These are phyloP conservation scores for maize (Zea mays) DNA, from an alignment of 176 grass and related monocot genomes.

Conservation along the genomic window DNA sequence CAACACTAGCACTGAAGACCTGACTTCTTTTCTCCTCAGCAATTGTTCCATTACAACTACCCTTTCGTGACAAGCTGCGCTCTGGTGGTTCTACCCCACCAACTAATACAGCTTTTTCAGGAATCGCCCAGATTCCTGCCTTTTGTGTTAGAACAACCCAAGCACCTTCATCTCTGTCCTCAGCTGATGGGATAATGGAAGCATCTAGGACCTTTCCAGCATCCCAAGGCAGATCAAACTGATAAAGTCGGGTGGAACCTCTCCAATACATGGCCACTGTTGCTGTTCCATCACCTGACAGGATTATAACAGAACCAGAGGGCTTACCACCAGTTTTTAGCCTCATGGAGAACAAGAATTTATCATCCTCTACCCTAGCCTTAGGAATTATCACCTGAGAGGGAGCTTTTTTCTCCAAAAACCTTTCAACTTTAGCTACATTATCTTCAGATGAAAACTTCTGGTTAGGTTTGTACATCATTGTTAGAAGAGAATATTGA, in stretches of 20 bases:
- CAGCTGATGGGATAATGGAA: constrained; percentile 75
- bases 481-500: constrained; percentile 90
- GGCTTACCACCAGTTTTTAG: constrained; percentile 88
- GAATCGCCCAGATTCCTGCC: constrained; percentile 91
- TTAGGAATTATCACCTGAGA: constrained; percentile 93
- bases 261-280: constrained; percentile 87
- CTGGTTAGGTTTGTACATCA: constrained; percentile 71
- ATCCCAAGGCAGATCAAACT: constrained; percentile 97
- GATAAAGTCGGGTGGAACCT: constrained; percentile 89
- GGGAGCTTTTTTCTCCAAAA: constrained; percentile 97
- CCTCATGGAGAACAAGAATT: constrained; percentile 77
- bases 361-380: constrained; percentile 83
- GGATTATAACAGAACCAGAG: constrained; percentile 83
- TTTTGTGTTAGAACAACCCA: constrained; percentile 97
- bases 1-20: constrained; percentile 52
- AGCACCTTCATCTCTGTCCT: constrained; percentile 82
- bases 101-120: constrained; percentile 96
- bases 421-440: constrained; percentile 52
- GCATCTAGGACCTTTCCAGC: constrained; percentile 92
- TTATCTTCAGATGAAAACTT: constrained; percentile 56
- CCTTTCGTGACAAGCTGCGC: constrained; percentile 94
- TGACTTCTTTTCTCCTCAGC: constrained; percentile 77
- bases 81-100: constrained; percentile 97
- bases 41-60: constrained; percentile 82
- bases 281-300: constrained; percentile 95